Percentiles rank a stretch among this genome's conserved stretches.
phyloP scores from a whole-genome alignment of 805 yeast species.

The Lipomyces starkeyi region DNA sequence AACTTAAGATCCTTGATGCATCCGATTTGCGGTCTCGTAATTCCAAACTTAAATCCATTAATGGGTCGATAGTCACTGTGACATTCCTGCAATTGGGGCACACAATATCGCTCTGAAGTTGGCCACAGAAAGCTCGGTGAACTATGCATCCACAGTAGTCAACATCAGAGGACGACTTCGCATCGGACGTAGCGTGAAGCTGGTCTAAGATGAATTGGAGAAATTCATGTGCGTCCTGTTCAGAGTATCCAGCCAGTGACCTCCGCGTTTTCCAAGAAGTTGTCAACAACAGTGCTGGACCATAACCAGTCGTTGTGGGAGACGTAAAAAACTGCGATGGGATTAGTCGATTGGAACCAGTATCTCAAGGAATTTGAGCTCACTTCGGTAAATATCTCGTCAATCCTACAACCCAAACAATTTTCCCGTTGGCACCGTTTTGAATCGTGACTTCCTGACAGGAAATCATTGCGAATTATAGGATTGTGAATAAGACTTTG shows the following conservation, averaged over 20 bases:
- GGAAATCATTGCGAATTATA: constrained; percentile 73
- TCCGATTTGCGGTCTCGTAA: constrained; percentile 27
- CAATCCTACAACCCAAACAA: constrained; percentile 88
- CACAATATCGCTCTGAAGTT: constrained; percentile 74
- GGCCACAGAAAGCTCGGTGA: constrained; percentile 84
- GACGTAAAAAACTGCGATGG: constrained; percentile 62
- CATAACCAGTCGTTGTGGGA: constrained; percentile 67
- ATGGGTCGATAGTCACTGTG: constrained; percentile 82
- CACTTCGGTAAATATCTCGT: constrained; percentile 68
- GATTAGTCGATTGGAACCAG: background rate
- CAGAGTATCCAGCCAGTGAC: constrained; percentile 91
- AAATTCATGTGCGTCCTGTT: constrained; percentile 98
- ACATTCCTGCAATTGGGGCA: constrained; percentile 71
- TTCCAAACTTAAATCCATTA: constrained; percentile 78
- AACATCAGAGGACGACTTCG: constrained; percentile 8
- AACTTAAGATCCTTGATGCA: constrained; percentile 31
- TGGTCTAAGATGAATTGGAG: constrained; percentile 91
- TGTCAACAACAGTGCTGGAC: constrained; percentile 78
- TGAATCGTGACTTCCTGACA: constrained; percentile 76
- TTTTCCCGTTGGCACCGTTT: constrained; percentile 46
- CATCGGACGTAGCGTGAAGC: constrained; percentile 57
- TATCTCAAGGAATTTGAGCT: background rate
- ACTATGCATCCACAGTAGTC: constrained; percentile 72
- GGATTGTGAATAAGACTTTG: constrained; percentile 94
- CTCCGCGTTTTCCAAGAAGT: constrained; percentile 88